Conservation (phyloP, 1,139 yeast species). For the Pichia inconspicua region DNA sequence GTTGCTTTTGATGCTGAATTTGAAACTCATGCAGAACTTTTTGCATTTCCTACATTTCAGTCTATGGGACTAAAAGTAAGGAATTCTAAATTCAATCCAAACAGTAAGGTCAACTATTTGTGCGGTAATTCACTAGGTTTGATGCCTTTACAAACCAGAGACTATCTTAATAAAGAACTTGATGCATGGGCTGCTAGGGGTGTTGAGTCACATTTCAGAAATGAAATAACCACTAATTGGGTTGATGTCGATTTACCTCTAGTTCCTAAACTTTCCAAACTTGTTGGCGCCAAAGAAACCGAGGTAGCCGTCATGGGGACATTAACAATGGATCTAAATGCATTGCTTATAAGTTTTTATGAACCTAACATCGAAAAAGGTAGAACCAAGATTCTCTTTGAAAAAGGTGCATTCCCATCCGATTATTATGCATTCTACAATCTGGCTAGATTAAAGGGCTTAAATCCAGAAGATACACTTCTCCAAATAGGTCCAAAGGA, state of each 20-base stretch:
- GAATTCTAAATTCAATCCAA: neutral
- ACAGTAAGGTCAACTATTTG: slow-evolving; percentile 41
- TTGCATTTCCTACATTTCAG: slow-evolving; percentile 25
- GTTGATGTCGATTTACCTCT: slow-evolving; percentile 76
- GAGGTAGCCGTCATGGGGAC: slow-evolving; percentile 90
- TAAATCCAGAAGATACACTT: slow-evolving; percentile 46
- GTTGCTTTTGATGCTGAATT: slow-evolving; percentile 14
- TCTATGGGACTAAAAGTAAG: slow-evolving; percentile 21
- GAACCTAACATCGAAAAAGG: slow-evolving; percentile 41
- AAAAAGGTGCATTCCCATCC: slow-evolving; percentile 84
- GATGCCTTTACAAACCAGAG: slow-evolving; percentile 62
- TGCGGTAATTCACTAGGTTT: slow-evolving; percentile 91
- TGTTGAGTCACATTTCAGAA: slow-evolving; percentile 75
- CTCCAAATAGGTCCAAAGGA: slow-evolving; percentile 53
- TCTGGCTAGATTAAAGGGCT: slow-evolving; percentile 59
- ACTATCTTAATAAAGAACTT: slow-evolving; percentile 57
- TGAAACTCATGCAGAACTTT: slow-evolving; percentile 15
- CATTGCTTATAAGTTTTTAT: slow-evolving; percentile 67
- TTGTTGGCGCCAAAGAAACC: slow-evolving; percentile 63
- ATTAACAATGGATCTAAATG: slow-evolving; percentile 69
- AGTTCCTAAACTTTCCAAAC: slow-evolving; percentile 55
- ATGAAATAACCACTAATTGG: slow-evolving; percentile 52
- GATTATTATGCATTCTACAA: slow-evolving; percentile 83
- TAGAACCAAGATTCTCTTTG: slow-evolving; percentile 69
- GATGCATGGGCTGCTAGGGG: slow-evolving; percentile 76